Percentiles rank a stretch among this genome's conserved stretches.
Evolutionary conservation across 2,329 filamentous ascomycete species (phyloP).

Genomic region (Aspergillus quadrilineatus): DNA sequence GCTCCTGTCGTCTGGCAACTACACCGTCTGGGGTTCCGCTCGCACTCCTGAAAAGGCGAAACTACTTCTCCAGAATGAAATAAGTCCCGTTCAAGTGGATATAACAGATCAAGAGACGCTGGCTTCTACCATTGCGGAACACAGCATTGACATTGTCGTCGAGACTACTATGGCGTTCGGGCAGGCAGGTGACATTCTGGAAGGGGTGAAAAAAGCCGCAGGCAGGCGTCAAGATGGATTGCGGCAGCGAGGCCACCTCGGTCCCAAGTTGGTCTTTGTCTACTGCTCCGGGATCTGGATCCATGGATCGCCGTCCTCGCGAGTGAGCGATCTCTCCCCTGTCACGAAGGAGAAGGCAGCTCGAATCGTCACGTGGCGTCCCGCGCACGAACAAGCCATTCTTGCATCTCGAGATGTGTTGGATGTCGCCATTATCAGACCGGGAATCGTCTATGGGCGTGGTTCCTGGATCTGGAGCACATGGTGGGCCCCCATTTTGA

Average conservation of each 20-base stretch:
- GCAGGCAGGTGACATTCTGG: conserved; percentile 25
- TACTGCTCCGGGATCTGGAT: conserved; percentile 42
- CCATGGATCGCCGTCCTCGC: conserved; percentile 30
- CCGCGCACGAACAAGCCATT: neutral
- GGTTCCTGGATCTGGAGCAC: neutral
- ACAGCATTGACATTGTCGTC: conserved; percentile 38
- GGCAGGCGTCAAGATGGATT: neutral
- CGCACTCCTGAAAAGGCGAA: conserved; percentile 33
- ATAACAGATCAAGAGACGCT: neutral
- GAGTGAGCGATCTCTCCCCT: conserved; percentile 20
- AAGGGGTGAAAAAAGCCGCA: conserved; percentile 19
- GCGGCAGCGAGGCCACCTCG: conserved; percentile 10
- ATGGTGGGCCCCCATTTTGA: neutral
- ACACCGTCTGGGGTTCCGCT: conserved; percentile 40
- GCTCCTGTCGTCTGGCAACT: conserved; percentile 27
- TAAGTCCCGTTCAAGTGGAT: neutral
- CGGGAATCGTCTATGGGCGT: neutral
- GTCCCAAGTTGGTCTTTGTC: conserved; percentile 40
- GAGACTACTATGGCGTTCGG: conserved; percentile 30
- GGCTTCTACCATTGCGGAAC: conserved; percentile 21
- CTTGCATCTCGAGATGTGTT: neutral
- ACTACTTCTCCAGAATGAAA: conserved; percentile 20
- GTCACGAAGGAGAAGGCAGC: neutral
- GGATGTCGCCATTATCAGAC: neutral
- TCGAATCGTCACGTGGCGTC: neutral